phyloP scores from a whole-genome alignment of 169 alveolate genomes.

The Plasmodium blacklocki region DNA sequence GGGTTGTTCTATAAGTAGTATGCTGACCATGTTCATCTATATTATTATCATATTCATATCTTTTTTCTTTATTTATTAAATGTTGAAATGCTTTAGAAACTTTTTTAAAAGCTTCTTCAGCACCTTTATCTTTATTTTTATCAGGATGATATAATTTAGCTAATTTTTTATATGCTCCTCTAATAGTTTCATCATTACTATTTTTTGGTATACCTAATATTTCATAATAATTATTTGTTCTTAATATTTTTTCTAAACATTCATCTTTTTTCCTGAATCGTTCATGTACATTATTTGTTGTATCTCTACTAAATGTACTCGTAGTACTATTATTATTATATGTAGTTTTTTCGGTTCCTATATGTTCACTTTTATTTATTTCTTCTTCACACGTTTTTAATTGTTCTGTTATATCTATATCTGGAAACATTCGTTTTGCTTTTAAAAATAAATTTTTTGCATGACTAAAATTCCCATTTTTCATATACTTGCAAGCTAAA shows the following conservation, averaged over 20 bases:
- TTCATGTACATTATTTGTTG: conserved; percentile 45
- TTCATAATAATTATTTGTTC: conserved; percentile 92
- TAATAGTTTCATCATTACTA: conserved; percentile 92
- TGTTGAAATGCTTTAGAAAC: conserved; percentile 94
- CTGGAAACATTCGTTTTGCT: conserved; percentile 72
- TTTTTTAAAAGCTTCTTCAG: conserved; percentile 96
- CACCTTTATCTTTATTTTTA: conserved; percentile 95
- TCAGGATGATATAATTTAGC: conserved; percentile 98
- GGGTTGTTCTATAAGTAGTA: conserved; percentile 79
- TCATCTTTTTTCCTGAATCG: conserved; percentile 66
- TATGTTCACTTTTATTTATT: conserved; percentile 47
- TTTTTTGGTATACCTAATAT: conserved; percentile 91
- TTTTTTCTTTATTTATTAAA: conserved; percentile 90
- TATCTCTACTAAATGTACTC: conserved; percentile 4
- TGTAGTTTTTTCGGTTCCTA: conserved; percentile 16
- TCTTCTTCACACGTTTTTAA: conserved; percentile 73
- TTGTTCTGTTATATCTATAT: conserved; percentile 67
- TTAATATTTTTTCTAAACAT: conserved; percentile 84
- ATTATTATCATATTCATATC: conserved; percentile 90
- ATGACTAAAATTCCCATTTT: conserved; percentile 67
- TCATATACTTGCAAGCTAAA: conserved; percentile 57
- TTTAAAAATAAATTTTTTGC: conserved; percentile 65
- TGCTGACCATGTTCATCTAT: conserved; percentile 80
- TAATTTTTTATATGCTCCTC: conserved; percentile 95
- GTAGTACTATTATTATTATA: conserved; percentile 15